phyloP scores from a whole-genome alignment of 2,329 filamentous ascomycete genomes.

The Xylaria sp. region DNA sequence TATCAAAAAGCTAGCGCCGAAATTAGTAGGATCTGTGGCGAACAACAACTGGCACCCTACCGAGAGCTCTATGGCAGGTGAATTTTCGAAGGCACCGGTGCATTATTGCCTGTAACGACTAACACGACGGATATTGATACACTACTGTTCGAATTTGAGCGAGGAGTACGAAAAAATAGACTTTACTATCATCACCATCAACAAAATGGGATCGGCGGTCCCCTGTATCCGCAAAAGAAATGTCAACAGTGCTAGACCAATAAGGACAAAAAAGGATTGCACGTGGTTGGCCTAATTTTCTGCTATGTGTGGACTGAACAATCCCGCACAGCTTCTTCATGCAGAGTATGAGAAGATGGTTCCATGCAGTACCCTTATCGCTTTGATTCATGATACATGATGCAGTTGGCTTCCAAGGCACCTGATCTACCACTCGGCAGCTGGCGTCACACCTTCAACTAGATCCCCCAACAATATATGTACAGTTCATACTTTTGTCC shows the following conservation, averaged over 20 bases:
- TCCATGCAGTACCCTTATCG: not conserved
- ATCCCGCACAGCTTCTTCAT: conserved; percentile 10
- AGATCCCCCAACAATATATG: not conserved
- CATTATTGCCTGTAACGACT: not conserved
- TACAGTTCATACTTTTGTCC: too few relatives aligned
- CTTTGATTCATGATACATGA: not conserved
- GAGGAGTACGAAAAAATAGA: conserved; percentile 7
- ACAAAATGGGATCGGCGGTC: not conserved
- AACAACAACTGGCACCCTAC: conserved; percentile 31
- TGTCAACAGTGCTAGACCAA: conserved; percentile 12
- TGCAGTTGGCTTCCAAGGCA: not conserved
- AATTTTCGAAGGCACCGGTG: not conserved
- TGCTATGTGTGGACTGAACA: conserved; percentile 15
- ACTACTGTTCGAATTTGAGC: not conserved
- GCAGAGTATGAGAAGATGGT: conserved; percentile 1
- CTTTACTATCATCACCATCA: not conserved
- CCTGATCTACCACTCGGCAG: not conserved
- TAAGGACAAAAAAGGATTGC: conserved; percentile 3
- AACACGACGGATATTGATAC: not conserved
- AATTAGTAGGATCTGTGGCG: conserved; percentile 30
- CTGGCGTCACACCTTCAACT: not conserved
- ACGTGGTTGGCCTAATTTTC: conserved; percentile 15
- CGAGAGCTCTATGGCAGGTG: conserved; percentile 29
- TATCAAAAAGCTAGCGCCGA: conserved; percentile 32
- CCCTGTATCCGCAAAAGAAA: not conserved